Conservation (phyloP, 1,139 yeast species). For the Schwanniomyces etchellsii region DNA sequence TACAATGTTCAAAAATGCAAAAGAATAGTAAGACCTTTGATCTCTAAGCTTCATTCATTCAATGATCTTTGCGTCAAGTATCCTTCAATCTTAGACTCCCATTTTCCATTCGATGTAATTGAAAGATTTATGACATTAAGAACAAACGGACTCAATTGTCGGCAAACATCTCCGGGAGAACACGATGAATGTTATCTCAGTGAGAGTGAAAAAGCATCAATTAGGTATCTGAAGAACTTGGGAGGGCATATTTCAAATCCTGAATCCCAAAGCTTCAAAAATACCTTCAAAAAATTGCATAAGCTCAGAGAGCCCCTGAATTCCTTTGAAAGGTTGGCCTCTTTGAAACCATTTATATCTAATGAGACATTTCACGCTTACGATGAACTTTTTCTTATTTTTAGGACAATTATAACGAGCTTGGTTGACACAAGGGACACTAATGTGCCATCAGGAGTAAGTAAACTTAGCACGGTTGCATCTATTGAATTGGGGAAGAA, state of each 20-base stretch:
- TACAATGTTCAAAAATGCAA: constrained; percentile 20
- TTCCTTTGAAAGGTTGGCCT: constrained; percentile 20
- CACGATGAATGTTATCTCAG: background rate
- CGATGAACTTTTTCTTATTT: constrained; percentile 25
- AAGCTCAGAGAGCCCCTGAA: constrained; percentile 14
- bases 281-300: background rate
- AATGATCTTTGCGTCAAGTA: constrained; percentile 21
- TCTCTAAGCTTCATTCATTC: constrained; percentile 30
- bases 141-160: background rate
- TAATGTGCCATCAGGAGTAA: constrained; percentile 6
- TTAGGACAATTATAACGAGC: constrained; percentile 18
- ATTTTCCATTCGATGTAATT: constrained; percentile 4
- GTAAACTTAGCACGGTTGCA: constrained; percentile 21
- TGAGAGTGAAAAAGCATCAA: background rate
- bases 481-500: constrained; percentile 28
- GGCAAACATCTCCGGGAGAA: background rate
- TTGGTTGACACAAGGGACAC: constrained; percentile 5
- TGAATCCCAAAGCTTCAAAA: background rate
- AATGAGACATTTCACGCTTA: constrained; percentile 23
- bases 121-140: constrained; percentile 1
- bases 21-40: constrained; percentile 31
- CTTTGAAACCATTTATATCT: constrained; percentile 20
- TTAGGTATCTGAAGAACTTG: background rate
- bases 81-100: constrained; percentile 16
- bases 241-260: too few species aligned